phyloP scores from a whole-genome alignment of 2,329 filamentous ascomycete genomes.

The Aspergillus luchuensis region DNA sequence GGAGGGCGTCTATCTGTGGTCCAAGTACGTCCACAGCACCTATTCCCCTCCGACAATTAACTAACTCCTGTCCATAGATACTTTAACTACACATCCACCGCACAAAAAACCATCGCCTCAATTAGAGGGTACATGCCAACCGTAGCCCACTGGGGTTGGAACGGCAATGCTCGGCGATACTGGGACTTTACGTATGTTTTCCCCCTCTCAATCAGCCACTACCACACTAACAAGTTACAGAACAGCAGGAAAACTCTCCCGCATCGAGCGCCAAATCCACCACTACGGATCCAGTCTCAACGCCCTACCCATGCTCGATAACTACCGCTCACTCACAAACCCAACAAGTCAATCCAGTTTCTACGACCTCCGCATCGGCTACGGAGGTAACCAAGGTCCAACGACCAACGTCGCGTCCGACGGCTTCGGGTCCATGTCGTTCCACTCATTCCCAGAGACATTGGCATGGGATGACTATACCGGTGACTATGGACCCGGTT shows the following conservation, averaged over 20 bases:
- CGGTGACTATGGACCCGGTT: conserved; percentile 60
- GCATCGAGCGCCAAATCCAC: conserved; percentile 56
- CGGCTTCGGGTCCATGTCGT: conserved; percentile 58
- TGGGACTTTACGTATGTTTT: conserved; percentile 56
- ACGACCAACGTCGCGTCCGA: conserved; percentile 58
- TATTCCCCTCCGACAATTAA: too few species aligned
- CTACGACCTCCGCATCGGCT: conserved; percentile 58
- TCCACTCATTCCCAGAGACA: conserved; percentile 60
- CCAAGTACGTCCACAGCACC: conserved; percentile 39
- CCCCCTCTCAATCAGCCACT: too few species aligned
- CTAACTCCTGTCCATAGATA: conserved; percentile 33
- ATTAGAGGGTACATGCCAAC: conserved; percentile 61
- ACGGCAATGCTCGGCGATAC: conserved; percentile 62
- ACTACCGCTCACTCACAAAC: conserved; percentile 44
- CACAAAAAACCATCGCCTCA: conserved; percentile 56
- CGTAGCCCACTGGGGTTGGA: conserved; percentile 64
- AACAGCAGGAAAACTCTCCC: conserved; percentile 46
- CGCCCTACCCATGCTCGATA: conserved; percentile 55
- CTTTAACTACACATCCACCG: conserved; percentile 52
- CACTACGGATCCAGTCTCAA: conserved; percentile 65
- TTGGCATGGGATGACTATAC: conserved; percentile 59
- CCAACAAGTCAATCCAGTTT: conserved; percentile 45
- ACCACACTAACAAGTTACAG: conserved; percentile 3
- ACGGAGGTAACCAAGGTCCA: conserved; percentile 56
- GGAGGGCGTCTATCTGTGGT: conserved; percentile 64